phyloP scores from a whole-genome alignment of 225 moss, liverwort and hornwort genomes.

The Takakia lepidozioides region DNA sequence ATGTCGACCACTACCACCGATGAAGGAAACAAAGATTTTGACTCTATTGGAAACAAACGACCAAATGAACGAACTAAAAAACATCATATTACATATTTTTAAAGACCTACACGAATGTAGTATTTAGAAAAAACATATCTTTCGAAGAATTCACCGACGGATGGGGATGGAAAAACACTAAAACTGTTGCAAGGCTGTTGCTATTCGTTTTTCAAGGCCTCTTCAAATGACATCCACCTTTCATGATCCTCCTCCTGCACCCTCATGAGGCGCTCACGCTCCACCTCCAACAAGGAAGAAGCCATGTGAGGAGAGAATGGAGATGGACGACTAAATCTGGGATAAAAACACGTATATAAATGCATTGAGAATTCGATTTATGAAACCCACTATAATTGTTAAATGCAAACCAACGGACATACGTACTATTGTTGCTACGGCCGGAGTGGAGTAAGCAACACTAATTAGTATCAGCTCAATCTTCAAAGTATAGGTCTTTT shows the following conservation, averaged over 20 bases:
- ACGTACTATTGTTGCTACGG: background rate
- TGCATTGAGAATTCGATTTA: background rate
- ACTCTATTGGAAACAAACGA: background rate
- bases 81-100: background rate
- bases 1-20: conserved; percentile 3
- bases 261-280: too few relatives aligned
- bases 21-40: background rate
- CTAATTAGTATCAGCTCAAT: too few relatives aligned
- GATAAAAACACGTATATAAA: background rate
- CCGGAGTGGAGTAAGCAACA: too few relatives aligned
- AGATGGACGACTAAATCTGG: too few relatives aligned
- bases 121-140: background rate
- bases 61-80: background rate
- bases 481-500: too few relatives aligned
- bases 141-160: background rate
- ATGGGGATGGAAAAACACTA: too few relatives aligned
- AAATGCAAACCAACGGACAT: conserved; percentile 2
- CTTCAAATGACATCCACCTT: too few relatives aligned
- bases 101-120: too few relatives aligned
- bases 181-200: background rate
- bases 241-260: too few relatives aligned
- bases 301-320: too few relatives aligned
- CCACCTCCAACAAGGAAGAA: too few relatives aligned
- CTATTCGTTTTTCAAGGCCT: too few relatives aligned
- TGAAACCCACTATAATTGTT: background rate